Conservation (phyloP, 1,284 basidiomycete genomes). For the Fomitopsis betulina region DNA sequence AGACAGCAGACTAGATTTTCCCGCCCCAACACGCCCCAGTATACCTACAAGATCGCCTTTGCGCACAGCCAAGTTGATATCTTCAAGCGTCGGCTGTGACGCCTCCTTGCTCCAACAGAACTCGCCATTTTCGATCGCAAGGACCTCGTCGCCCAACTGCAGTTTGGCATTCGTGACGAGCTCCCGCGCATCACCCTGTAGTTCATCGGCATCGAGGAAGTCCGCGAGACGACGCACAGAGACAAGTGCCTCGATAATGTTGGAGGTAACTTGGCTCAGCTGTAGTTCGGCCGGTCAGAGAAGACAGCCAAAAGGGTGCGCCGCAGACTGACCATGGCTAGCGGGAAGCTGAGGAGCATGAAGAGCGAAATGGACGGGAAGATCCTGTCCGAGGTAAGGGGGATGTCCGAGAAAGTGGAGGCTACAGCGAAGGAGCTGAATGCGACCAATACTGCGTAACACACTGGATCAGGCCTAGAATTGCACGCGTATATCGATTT, state of each 20-base stretch:
- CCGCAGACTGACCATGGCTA: slow-evolving; percentile 62
- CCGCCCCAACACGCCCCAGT: slow-evolving; percentile 88
- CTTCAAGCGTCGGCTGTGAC: slow-evolving; percentile 64
- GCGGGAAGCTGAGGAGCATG: slow-evolving; percentile 85
- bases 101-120: slow-evolving; percentile 72
- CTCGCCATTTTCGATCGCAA: slow-evolving; percentile 70
- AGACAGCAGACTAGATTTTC: slow-evolving; percentile 79
- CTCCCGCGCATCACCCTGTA: slow-evolving; percentile 72
- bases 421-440: slow-evolving; percentile 88
- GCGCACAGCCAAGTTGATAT: slow-evolving; percentile 69
- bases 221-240: too few species aligned
- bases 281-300: slow-evolving; percentile 17
- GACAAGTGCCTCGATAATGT: slow-evolving; percentile 67
- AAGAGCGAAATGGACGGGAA: slow-evolving; percentile 95
- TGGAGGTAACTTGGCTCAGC: slow-evolving; percentile 70
- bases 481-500: slow-evolving; percentile 8
- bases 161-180: slow-evolving; percentile 41
- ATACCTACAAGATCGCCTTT: slow-evolving; percentile 89
- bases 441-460: slow-evolving; percentile 66
- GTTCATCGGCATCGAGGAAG: slow-evolving; percentile 65
- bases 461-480: slow-evolving; percentile 12
- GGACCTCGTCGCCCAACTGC: slow-evolving; percentile 59
- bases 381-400: slow-evolving; percentile 87
- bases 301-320: not conserved
- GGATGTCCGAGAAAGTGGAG: slow-evolving; percentile 60